phyloP scores from a whole-genome alignment of 2,329 filamentous ascomycete species.

The Paracorniculantispora psalliotae region DNA sequence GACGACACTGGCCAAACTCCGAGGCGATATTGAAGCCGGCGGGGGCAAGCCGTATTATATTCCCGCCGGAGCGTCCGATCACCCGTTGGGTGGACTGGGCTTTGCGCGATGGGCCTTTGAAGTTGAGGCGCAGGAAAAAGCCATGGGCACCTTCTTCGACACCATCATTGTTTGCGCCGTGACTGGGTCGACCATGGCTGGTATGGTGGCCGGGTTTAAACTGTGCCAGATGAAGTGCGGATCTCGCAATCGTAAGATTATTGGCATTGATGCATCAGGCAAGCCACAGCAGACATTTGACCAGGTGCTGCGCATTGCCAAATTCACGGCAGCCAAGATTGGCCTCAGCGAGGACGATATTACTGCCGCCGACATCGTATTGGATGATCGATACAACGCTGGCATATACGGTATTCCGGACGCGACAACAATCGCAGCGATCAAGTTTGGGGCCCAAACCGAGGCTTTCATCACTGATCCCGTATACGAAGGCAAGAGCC shows the following conservation, averaged over 20 bases:
- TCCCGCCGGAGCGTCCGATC: conserved; percentile 65
- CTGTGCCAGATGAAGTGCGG: conserved; percentile 44
- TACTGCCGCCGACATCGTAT: conserved; percentile 54
- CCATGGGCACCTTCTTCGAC: conserved; percentile 60
- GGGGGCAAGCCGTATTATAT: conserved; percentile 66
- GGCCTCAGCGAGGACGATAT: conserved; percentile 57
- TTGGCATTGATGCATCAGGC: conserved; percentile 56
- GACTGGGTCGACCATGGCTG: conserved; percentile 65
- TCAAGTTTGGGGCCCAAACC: conserved; percentile 61
- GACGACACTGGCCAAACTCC: conserved; percentile 49
- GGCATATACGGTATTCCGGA: conserved; percentile 65
- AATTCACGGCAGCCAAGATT: conserved; percentile 57
- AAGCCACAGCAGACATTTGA: conserved; percentile 51
- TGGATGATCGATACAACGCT: conserved; percentile 59
- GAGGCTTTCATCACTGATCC: conserved; percentile 73
- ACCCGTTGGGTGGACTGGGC: conserved; percentile 63
- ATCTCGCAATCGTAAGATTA: conserved; percentile 46
- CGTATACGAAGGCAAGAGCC: conserved; percentile 71
- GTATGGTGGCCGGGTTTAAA: conserved; percentile 70
- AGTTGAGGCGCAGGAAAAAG: conserved; percentile 57
- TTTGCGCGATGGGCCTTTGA: conserved; percentile 70
- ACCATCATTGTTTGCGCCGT: conserved; percentile 65
- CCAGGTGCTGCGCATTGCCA: conserved; percentile 63
- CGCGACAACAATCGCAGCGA: conserved; percentile 60
- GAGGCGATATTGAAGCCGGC: conserved; percentile 44